These are phyloP conservation scores for Aspergillus calidoustus DNA, from an alignment of 2,329 filamentous ascomycete species.

Conservation along the genomic window DNA sequence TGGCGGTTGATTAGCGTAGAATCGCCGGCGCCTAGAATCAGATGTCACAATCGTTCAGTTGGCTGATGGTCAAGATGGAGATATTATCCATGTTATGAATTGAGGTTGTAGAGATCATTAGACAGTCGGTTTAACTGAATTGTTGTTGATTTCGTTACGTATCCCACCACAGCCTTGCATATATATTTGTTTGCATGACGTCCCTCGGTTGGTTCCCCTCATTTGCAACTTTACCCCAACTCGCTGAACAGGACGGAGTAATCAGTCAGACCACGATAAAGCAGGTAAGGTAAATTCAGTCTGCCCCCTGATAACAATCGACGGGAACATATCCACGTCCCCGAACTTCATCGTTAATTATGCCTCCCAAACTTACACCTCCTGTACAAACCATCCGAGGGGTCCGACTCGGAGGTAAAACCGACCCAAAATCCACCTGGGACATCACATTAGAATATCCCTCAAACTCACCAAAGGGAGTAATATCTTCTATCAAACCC, in stretches of 20 bases:
- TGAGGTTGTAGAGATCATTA: not conserved
- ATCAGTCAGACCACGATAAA: not conserved
- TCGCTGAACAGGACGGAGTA: too few species aligned
- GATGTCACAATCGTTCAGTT: not conserved
- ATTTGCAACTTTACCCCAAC: not conserved
- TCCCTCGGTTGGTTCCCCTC: not conserved
- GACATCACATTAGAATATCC: slow-evolving; percentile 34
- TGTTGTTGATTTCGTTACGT: not conserved
- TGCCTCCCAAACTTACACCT: slow-evolving; percentile 19
- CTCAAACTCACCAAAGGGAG: slow-evolving; percentile 7
- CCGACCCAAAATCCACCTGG: slow-evolving; percentile 35
- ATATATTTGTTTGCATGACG: not conserved
- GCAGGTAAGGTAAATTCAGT: not conserved
- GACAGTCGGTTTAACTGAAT: not conserved
- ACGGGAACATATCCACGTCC: too few species aligned
- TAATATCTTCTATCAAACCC: slow-evolving; percentile 25
- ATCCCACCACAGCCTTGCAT: not conserved
- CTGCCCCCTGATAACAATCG: not conserved
- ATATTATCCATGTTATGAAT: not conserved
- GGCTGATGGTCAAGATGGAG: not conserved
- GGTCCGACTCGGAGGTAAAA: slow-evolving; percentile 33
- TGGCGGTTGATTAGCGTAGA: not conserved
- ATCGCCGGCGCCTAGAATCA: not conserved
- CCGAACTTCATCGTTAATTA: not conserved
- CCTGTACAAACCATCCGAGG: slow-evolving; percentile 25